These are phyloP conservation scores for Posidonia oceanica DNA, from an alignment of 116 monocot genomes.

Conservation along the genomic window DNA sequence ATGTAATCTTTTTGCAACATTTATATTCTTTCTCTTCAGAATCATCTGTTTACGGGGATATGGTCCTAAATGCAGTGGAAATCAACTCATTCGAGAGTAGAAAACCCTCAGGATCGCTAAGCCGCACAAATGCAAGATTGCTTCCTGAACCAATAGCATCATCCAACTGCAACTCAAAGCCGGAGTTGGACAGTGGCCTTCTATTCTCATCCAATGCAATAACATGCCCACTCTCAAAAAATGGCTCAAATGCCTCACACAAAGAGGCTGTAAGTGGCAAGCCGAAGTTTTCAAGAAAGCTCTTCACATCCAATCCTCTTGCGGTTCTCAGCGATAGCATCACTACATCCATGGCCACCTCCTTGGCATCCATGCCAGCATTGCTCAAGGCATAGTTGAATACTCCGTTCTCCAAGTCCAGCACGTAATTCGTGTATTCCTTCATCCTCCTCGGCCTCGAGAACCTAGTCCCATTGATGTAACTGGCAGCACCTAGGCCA, in stretches of 20 bases:
- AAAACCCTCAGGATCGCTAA: slow-evolving; percentile 92
- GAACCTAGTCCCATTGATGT: slow-evolving; percentile 48
- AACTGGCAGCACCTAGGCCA: slow-evolving; percentile 82
- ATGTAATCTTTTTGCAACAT: no score
- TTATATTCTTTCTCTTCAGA: no score
- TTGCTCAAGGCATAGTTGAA: no score
- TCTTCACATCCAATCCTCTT: slow-evolving; percentile 52
- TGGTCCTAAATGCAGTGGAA: slow-evolving; percentile 57
- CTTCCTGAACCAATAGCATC: not conserved
- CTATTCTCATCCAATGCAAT: slow-evolving; percentile 41
- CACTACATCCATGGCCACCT: slow-evolving; percentile 80
- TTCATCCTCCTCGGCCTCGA: slow-evolving; percentile 68
- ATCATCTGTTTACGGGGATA: slow-evolving; percentile 2
- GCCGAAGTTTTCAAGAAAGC: slow-evolving; percentile 42
- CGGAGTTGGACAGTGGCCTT: slow-evolving; percentile 3
- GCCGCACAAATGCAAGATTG: slow-evolving; percentile 32
- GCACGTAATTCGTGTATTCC: slow-evolving; percentile 62
- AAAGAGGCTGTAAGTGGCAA: slow-evolving; percentile 12
- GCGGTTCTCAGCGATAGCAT: slow-evolving; percentile 94
- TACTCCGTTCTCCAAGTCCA: slow-evolving; percentile 32
- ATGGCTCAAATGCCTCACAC: slow-evolving; percentile 37
- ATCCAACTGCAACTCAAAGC: slow-evolving; percentile 20
- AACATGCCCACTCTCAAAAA: slow-evolving; percentile 52
- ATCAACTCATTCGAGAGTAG: slow-evolving; percentile 92
- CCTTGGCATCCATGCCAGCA: slow-evolving; percentile 19